Conservation (phyloP, 495 filamentous ascomycete species). For the Sordaria brevicollis region DNA sequence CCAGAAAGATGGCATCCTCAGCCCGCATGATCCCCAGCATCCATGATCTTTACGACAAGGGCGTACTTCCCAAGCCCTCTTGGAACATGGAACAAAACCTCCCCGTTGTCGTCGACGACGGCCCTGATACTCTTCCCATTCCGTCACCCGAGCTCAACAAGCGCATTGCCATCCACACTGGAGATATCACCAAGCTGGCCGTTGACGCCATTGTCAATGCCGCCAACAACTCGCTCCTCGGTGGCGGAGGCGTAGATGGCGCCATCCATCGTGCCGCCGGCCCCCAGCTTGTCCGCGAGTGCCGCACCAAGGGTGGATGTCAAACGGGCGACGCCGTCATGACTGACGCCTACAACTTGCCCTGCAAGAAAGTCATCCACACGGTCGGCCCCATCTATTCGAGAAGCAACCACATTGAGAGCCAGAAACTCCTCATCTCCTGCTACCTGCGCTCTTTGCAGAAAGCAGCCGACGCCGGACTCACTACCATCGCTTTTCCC, state of each 20-base stretch:
- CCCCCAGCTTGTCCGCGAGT: conserved; percentile 54
- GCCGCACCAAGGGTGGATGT: conserved; percentile 57
- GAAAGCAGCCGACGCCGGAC: conserved; percentile 53
- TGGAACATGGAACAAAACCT: conserved; percentile 1
- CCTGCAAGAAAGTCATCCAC: conserved; percentile 73
- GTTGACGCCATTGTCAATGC: conserved; percentile 90
- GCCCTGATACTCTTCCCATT: conserved; percentile 10
- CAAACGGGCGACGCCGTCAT: conserved; percentile 74
- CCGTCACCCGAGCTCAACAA: conserved; percentile 55
- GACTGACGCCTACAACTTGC: conserved; percentile 65
- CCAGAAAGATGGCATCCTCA: neutral
- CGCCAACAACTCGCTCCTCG: conserved; percentile 67
- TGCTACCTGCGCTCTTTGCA: conserved; percentile 73
- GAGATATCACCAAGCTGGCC: conserved; percentile 74
- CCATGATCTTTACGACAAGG: conserved; percentile 45
- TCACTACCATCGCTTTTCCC: conserved; percentile 69
- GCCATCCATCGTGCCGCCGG: conserved; percentile 85
- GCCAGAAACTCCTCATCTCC: conserved; percentile 43
- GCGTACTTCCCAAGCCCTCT: conserved; percentile 24
- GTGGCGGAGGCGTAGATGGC: conserved; percentile 81
- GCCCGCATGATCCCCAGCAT: conserved; percentile 48
- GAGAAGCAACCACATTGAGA: conserved; percentile 21
- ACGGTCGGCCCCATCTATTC: conserved; percentile 82
- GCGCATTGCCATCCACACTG: conserved; percentile 56
- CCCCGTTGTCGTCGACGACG: conserved; percentile 5